These are phyloP conservation scores for Camellia oleifera DNA, from an alignment of 179 eudicot genomes.

Conservation along the genomic window DNA sequence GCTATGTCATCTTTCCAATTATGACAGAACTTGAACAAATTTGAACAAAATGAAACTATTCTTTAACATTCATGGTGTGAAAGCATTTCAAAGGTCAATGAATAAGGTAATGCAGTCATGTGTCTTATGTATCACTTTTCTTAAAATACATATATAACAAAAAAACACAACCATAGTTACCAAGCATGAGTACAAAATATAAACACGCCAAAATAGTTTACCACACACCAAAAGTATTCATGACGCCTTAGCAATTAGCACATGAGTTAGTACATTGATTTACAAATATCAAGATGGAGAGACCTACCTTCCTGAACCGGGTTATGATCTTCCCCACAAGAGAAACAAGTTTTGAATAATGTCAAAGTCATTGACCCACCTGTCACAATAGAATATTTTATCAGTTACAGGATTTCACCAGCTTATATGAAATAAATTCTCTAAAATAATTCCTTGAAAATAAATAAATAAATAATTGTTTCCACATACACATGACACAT, in stretches of 20 bases:
- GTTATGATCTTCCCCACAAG: slow-evolving; percentile 88
- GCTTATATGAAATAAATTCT: not conserved
- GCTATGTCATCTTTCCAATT: not conserved
- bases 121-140: not conserved
- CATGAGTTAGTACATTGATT: not conserved
- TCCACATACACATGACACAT: too few relatives aligned
- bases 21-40: too few relatives aligned
- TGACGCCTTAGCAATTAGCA: too few relatives aligned
- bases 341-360: slow-evolving; percentile 67
- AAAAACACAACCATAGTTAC: not conserved
- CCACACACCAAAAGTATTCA: not conserved
- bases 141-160: not conserved
- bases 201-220: not conserved
- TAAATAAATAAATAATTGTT: too few relatives aligned
- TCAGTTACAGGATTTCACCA: not conserved
- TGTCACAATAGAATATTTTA: slow-evolving; percentile 36
- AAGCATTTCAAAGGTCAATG: not conserved
- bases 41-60: not conserved
- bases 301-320: slow-evolving; percentile 71
- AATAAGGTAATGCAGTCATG: slow-evolving; percentile 2
- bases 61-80: too few relatives aligned
- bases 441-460: not conserved
- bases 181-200: not conserved
- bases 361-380: slow-evolving; percentile 49
- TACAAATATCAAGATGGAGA: slow-evolving; percentile 7